phyloP scores from a whole-genome alignment of 176 grass and related monocot species.

The Phyllostachys edulis region DNA sequence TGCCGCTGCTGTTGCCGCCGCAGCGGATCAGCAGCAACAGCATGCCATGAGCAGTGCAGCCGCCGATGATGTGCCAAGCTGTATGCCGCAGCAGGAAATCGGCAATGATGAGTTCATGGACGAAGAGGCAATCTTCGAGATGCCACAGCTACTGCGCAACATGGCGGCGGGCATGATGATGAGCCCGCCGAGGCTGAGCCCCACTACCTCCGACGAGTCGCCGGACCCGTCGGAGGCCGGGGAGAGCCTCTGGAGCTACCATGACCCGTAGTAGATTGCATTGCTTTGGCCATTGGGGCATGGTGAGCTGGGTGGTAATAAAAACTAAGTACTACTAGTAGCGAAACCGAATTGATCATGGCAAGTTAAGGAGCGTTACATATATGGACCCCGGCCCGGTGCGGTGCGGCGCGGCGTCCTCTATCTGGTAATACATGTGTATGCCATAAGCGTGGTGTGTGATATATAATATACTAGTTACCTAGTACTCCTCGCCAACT shows the following conservation, averaged over 20 bases:
- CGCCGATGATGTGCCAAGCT: neutral
- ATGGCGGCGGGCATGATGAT: constrained; percentile 99
- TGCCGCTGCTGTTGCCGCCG: neutral
- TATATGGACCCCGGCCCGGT: constrained; percentile 31
- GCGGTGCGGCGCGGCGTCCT: constrained; percentile 6
- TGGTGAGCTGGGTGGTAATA: constrained; percentile 33
- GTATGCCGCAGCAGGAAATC: neutral
- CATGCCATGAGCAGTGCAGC: neutral
- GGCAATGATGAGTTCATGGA: constrained; percentile 62
- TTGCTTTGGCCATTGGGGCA: constrained; percentile 5
- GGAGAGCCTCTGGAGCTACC: constrained; percentile 83
- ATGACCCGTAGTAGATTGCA: constrained; percentile 46
- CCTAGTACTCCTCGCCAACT: neutral
- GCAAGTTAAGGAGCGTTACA: neutral
- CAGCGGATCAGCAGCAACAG: neutral
- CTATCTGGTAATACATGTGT: constrained; percentile 19
- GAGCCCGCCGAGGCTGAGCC: constrained; percentile 85
- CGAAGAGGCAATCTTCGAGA: constrained; percentile 90
- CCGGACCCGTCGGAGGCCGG: constrained; percentile 48
- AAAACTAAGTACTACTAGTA: constrained; percentile 19
- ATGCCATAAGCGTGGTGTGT: constrained; percentile 11
- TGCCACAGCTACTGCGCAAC: constrained; percentile 80
- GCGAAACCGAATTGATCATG: constrained; percentile 29
- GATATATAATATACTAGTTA: constrained; percentile 1
- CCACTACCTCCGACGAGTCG: constrained; percentile 57